phyloP scores from a whole-genome alignment of 2,329 filamentous ascomycete species.

The Stemphylium beticola region DNA sequence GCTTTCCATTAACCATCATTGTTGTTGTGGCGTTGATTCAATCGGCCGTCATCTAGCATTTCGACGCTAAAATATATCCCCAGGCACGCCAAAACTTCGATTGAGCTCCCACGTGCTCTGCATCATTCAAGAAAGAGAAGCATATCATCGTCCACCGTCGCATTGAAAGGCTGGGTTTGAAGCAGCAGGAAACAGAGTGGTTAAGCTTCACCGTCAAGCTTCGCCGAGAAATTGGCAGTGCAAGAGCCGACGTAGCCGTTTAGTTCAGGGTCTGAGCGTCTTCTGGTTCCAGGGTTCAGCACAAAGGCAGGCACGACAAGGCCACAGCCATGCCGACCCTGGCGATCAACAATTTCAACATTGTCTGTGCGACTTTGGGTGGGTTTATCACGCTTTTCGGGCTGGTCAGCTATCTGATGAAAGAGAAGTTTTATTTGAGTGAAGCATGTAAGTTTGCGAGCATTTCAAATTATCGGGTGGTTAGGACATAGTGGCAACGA shows the following conservation, averaged over 20 bases:
- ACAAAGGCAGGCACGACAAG: no score
- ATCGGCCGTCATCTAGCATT: not conserved
- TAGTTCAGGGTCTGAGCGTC: not conserved
- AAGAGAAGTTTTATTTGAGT: slow-evolving; percentile 89
- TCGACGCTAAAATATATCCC: not conserved
- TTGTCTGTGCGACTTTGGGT: slow-evolving; percentile 78
- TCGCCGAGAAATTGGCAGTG: slow-evolving; percentile 8
- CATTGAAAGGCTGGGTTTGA: not conserved
- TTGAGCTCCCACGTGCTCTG: not conserved
- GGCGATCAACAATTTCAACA: slow-evolving; percentile 78
- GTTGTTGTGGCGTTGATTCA: not conserved
- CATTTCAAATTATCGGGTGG: not conserved
- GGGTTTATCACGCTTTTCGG: slow-evolving; percentile 92
- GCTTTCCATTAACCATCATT: not conserved
- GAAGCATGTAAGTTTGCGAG: slow-evolving; percentile 73
- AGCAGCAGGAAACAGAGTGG: not conserved
- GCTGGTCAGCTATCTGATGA: slow-evolving; percentile 85
- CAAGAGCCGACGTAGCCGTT: slow-evolving; percentile 8
- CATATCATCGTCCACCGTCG: not conserved
- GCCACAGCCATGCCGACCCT: slow-evolving; percentile 63
- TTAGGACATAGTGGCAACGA: no score
- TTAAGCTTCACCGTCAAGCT: slow-evolving; percentile 12
- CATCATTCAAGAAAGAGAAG: not conserved
- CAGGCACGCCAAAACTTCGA: not conserved
- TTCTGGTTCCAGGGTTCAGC: not conserved